Base-by-base conservation (phyloP, 1,284 basidiomycete species). In the Ceratobasidium sp. region DNA sequence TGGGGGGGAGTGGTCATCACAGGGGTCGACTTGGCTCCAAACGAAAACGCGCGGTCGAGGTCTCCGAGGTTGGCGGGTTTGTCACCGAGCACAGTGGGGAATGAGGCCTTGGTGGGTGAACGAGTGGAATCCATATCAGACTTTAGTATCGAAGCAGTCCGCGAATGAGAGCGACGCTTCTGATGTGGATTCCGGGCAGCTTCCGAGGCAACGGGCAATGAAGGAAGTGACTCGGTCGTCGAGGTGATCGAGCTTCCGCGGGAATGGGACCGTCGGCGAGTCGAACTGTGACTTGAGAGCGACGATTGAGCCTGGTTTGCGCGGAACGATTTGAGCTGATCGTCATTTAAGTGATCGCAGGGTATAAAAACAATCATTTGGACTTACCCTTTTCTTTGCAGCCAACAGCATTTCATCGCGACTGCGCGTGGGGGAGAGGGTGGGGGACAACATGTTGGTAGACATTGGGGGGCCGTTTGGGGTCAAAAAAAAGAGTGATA, bases 251-350 rank as follows among this genome's bases (percentile, higher is more conserved):
- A 64, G 25, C 60, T 64, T 6, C 60, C 60, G 12, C 89, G 87
- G 72, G 90, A 91, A 77, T 87, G 89, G 57, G 90, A 89, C 73
- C 89, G 89, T 74, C 79, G 79, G 78, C 89, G 87, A 45, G 81
- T 75, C 77, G 52, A 75, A 74, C 74, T 52, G 7, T n/a, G 20
- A 43, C 57, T 52, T 2, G 68, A 53, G 31, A 50, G 34, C 32
- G 58, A 52, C 13, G 69, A 57, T 12, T 52, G 57, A 49, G 57
- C 20, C 29, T 62, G 57, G 22, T 57, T 62, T 47, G 57, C 69
- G 34, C 38, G 69, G 57, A 64, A 64, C 20, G 60, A 38, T 47
- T 64, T 64, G 49, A 64, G 60, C 60, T 64, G 34, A 34, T 12
- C 25, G 20, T 52, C 20, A 32, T 17, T 64, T 52, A 47, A 47